A percentile compares a stretch with the other conserved stretches of the same genome.
Evolutionary conservation across 2,329 filamentous ascomycete genomes (phyloP).

Genomic region (Rhexocercosporidium sp.): DNA sequence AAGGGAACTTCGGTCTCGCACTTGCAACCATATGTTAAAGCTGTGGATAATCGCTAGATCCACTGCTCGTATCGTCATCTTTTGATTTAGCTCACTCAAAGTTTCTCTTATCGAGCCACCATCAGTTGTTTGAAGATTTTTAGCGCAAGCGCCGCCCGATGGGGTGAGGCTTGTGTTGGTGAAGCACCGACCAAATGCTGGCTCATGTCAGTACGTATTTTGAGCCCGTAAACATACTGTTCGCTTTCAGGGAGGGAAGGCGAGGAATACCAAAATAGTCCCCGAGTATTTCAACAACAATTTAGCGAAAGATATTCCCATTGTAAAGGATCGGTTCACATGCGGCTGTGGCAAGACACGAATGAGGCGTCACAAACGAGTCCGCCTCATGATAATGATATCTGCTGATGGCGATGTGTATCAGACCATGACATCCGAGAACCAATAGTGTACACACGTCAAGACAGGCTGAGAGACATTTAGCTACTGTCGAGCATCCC

Average conservation of each 20-base stretch:
- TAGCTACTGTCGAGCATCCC: too few relatives aligned
- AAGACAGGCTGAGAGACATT: not conserved
- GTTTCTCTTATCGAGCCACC: not conserved
- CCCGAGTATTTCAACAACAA: not conserved
- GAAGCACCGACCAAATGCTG: not conserved
- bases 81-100: not conserved
- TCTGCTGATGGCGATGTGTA: not conserved
- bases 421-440: not conserved
- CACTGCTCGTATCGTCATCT: too few relatives aligned
- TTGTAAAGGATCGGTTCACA: not conserved
- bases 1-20: not conserved
- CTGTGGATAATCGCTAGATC: too few relatives aligned
- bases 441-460: not conserved
- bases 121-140: not conserved
- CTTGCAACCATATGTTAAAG: too few relatives aligned
- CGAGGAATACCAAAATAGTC: not conserved
- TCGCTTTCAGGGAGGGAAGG: not conserved
- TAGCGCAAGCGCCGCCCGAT: not conserved
- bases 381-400: too few relatives aligned
- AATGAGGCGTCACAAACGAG: not conserved
- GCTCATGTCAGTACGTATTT: not conserved
- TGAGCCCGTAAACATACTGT: not conserved
- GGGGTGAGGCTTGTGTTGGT: not conserved
- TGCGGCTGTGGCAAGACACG: not conserved
- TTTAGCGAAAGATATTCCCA: not conserved